phyloP scores from a whole-genome alignment of 495 filamentous ascomycete species.

The Xylaria flabelliformis region DNA sequence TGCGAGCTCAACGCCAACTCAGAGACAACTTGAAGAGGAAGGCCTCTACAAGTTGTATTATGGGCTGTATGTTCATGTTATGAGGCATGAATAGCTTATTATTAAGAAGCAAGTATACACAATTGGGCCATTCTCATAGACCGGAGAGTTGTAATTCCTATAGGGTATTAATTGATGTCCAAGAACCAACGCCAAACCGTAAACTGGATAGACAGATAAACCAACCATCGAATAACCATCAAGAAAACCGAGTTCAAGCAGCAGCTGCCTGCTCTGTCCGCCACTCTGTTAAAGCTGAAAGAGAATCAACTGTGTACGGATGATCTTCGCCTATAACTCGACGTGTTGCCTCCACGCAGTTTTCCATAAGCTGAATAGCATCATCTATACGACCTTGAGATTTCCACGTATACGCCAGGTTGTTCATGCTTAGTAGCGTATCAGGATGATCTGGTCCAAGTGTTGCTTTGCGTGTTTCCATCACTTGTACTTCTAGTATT shows the following conservation, averaged over 20 bases:
- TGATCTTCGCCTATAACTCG: constrained; percentile 4
- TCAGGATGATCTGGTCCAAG: constrained; percentile 49
- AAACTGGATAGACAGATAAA: neutral
- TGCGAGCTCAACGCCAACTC: neutral
- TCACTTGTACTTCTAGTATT: constrained; percentile 39
- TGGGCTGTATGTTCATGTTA: neutral
- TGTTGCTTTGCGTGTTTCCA: constrained; percentile 41
- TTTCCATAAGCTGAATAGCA: constrained; percentile 39
- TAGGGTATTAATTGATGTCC: neutral
- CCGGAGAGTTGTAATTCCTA: neutral
- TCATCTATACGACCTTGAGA: constrained; percentile 40
- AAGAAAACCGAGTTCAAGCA: neutral
- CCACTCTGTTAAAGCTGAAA: neutral
- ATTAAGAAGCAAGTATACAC: neutral
- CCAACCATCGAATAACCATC: neutral
- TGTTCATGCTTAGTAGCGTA: constrained; percentile 49
- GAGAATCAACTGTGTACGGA: neutral
- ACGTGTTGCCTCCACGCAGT: constrained; percentile 19
- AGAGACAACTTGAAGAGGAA: neutral
- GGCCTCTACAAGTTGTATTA: neutral
- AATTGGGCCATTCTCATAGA: too few relatives aligned
- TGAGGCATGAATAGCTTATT: neutral
- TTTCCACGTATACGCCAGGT: constrained; percentile 46
- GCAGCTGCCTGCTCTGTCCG: neutral
- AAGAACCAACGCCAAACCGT: neutral